A percentile compares a stretch with the other conserved stretches of the same genome.
phyloP scores from a whole-genome alignment of 2,329 filamentous ascomycete genomes.

The Dichotomopilus funicola region DNA sequence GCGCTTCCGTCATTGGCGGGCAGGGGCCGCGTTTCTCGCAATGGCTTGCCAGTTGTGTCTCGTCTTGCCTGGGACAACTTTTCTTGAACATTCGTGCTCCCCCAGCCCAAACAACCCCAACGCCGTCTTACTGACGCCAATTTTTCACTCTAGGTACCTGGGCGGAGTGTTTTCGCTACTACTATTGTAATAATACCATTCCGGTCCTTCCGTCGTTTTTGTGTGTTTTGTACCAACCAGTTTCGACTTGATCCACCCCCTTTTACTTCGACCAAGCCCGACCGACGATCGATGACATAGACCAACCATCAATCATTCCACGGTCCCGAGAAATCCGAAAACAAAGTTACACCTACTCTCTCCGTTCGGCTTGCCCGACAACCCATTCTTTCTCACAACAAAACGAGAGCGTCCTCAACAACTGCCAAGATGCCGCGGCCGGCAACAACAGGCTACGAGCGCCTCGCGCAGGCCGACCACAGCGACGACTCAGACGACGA shows the following conservation, averaged over 20 bases:
- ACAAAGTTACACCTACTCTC: neutral
- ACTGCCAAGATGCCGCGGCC: slow-evolving; percentile 56
- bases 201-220: neutral
- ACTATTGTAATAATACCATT: neutral
- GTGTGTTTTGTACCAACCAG: neutral
- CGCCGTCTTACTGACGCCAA: neutral
- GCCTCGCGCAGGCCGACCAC: slow-evolving; percentile 74
- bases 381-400: neutral
- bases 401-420: neutral
- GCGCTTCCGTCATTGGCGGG: slow-evolving; percentile 8
- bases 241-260: neutral
- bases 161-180: neutral
- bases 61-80: neutral
- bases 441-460: slow-evolving; percentile 75
- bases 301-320: neutral
- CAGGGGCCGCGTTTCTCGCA: neutral
- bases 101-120: neutral
- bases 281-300: slow-evolving; percentile 4
- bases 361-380: neutral
- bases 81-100: neutral
- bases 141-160: neutral
- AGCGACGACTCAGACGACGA: slow-evolving; percentile 67
- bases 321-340: neutral
- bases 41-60: neutral
- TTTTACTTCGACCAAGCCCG: neutral